phyloP scores from a whole-genome alignment of 2,329 filamentous ascomycete genomes.

The Penicillium sp. region DNA sequence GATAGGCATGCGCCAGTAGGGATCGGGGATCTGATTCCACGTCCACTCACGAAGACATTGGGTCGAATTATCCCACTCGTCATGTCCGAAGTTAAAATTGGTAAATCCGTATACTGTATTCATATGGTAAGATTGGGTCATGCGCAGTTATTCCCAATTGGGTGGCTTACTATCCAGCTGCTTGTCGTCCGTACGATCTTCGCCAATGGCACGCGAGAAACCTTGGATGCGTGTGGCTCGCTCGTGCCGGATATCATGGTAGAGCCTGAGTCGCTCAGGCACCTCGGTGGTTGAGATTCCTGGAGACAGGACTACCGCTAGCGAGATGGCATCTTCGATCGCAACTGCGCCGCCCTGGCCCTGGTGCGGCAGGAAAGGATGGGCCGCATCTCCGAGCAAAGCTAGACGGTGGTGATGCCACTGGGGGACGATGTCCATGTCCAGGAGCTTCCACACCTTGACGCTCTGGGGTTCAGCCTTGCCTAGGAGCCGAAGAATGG shows the following conservation, averaged over 20 bases:
- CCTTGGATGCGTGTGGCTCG: slow-evolving; percentile 51
- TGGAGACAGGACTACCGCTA: slow-evolving; percentile 48
- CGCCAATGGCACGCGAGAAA: background rate
- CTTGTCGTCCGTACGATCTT: background rate
- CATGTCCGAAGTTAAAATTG: slow-evolving; percentile 46
- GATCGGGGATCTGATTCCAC: slow-evolving; percentile 39
- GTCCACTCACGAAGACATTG: slow-evolving; percentile 41
- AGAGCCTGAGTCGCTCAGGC: slow-evolving; percentile 49
- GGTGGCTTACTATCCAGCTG: background rate
- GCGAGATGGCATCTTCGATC: slow-evolving; percentile 57
- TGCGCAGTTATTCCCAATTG: too few relatives aligned
- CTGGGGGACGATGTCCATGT: slow-evolving; percentile 51
- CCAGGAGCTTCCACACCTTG: slow-evolving; percentile 53
- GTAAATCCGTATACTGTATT: background rate
- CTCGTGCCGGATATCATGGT: slow-evolving; percentile 50
- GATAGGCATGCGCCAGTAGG: slow-evolving; percentile 41
- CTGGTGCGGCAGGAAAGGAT: slow-evolving; percentile 58
- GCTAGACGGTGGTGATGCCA: slow-evolving; percentile 50
- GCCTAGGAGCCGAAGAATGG: slow-evolving; percentile 27
- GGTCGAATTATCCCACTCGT: slow-evolving; percentile 50
- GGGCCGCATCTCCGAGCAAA: slow-evolving; percentile 58
- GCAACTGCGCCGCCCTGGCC: slow-evolving; percentile 56
- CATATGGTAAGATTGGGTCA: too few relatives aligned
- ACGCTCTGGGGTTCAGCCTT: slow-evolving; percentile 42
- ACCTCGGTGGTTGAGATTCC: slow-evolving; percentile 43